Evolutionary conservation across 208 protist species (phyloP).

Genomic region (Crithidia mellificae): DNA sequence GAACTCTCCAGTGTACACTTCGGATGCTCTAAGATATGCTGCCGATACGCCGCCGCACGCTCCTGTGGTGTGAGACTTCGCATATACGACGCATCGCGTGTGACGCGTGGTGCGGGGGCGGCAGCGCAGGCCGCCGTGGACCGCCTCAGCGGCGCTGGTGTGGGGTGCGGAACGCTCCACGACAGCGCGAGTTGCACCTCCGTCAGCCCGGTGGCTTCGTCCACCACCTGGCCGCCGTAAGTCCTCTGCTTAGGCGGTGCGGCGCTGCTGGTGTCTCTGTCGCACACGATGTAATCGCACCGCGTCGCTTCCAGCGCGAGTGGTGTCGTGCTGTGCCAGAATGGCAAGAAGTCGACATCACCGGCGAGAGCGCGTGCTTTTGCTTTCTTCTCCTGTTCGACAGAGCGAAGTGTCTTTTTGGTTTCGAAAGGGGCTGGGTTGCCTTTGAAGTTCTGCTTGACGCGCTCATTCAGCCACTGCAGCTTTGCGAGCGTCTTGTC

Average conservation of each 20-base stretch:
- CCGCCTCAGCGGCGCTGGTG: not conserved
- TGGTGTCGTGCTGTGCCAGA: constrained; percentile 43
- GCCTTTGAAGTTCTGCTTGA: constrained; percentile 73
- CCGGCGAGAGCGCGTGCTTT: constrained; percentile 37
- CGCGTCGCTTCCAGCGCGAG: constrained; percentile 62
- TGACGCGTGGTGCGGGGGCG: not conserved
- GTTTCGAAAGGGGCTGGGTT: constrained; percentile 77
- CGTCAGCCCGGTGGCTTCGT: constrained; percentile 58
- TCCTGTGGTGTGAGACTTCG: constrained; percentile 42
- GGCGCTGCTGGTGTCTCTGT: constrained; percentile 31
- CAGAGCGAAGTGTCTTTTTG: constrained; percentile 61
- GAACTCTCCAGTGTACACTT: constrained; percentile 54
- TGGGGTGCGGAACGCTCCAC: constrained; percentile 52
- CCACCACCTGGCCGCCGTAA: constrained; percentile 49
- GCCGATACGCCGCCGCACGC: constrained; percentile 41
- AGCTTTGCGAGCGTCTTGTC: constrained; percentile 70
- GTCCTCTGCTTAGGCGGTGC: constrained; percentile 2
- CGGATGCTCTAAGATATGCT: constrained; percentile 51
- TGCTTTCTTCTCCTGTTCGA: constrained; percentile 44
- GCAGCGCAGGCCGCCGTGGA: no score
- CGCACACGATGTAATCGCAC: constrained; percentile 47
- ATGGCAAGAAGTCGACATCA: constrained; percentile 67
- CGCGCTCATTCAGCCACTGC: constrained; percentile 76
- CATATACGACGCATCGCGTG: constrained; percentile 23
- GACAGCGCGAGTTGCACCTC: constrained; percentile 73